Conservation (phyloP, 75 land plant genomes). For the Pinus taeda region DNA sequence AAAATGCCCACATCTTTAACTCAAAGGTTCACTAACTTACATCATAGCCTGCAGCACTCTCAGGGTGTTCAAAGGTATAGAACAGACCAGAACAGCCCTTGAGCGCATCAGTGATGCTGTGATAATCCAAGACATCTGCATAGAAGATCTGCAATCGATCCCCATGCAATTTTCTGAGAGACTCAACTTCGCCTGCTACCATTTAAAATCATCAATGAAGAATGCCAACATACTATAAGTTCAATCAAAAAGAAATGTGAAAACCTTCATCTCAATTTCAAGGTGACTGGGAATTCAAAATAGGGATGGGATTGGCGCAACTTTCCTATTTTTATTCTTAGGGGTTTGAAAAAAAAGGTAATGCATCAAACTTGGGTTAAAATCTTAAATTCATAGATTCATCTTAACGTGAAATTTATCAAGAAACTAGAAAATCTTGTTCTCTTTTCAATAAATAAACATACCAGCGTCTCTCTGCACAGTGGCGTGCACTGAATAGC, state of each 20-base stretch:
- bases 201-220: background rate
- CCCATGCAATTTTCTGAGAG: constrained; percentile 5
- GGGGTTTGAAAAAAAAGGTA: too few species aligned
- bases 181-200: constrained; percentile 3
- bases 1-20: background rate
- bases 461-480: constrained; percentile 19
- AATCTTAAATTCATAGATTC: too few species aligned
- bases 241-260: too few species aligned
- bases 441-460: background rate
- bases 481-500: constrained; percentile 58
- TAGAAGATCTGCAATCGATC: constrained; percentile 46
- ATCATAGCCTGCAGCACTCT: constrained; percentile 46
- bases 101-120: constrained; percentile 59
- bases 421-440: background rate
- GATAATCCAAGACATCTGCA: constrained; percentile 69
- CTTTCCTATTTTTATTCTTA: too few species aligned
- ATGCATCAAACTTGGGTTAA: too few species aligned
- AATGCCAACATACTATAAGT: too few species aligned
- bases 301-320: too few species aligned
- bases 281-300: too few species aligned
- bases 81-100: constrained; percentile 74
- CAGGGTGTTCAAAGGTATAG: constrained; percentile 55
- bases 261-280: too few species aligned
- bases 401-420: background rate
- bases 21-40: constrained; percentile 27